Evolutionary conservation across 441 rosid genomes (phyloP), one percentile per base, ranked within the genome.

Genomic region (Biscutella laevigata): DNA sequence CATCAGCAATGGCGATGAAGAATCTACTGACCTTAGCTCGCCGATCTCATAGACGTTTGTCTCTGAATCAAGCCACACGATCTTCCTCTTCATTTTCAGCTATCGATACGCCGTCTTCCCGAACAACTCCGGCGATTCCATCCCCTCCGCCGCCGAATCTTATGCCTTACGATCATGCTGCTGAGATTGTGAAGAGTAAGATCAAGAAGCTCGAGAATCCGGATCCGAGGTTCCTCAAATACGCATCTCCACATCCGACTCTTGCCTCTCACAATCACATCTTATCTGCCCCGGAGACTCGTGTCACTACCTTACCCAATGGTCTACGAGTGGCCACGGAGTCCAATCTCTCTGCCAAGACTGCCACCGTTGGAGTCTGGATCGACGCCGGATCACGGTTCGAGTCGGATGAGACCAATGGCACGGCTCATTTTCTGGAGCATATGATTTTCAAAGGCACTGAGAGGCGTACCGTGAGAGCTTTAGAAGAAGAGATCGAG

Each of bases 291-390:
- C 99, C 99, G 4, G 87, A 82, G 70, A 88, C 99, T 20, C 83
- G 84, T 27, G 72, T 92, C 61, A 92, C 99, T 4, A 84, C 94
- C 15, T 80, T 92, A 15, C 73, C 92, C 36, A 88, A 78, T 20
- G 97, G 99, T 45, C 85, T 88, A 39, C 82, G 99, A 1, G 78
- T 92, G 3, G 97, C 99, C 2, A 88, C 99, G 0, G 99, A 88
- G 57, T 92, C 99, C 0, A 76, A 75, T 14, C 95, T 92, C 4
- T 72, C 97, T 3, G 57, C 81, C 2, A 80, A 71, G 53, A 81
- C 97, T 0, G 95, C 97, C 12, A 86, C 99, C 1, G 97, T 92
- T 6, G 99, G 99, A 16, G 99, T 88, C 12, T 92, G 99, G 99
- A 94, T 94, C 59, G 99, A 94, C 38, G 95, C 99, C 2, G 99